Evolutionary conservation across 208 protist genomes (phyloP).

Genomic region (Naegleria lovaniensis): DNA sequence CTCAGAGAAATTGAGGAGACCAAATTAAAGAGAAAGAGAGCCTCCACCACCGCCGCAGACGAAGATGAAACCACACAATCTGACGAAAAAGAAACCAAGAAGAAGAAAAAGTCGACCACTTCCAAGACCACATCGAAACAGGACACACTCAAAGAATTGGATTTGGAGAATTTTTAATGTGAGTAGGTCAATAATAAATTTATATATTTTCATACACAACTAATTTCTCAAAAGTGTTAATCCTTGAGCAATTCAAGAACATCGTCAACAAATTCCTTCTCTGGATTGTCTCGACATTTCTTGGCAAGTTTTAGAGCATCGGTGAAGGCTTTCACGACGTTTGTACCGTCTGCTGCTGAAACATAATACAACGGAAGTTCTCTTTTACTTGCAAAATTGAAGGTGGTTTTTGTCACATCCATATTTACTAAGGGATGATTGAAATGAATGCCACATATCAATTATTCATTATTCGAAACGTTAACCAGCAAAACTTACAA

Average conservation of each 20-base stretch:
- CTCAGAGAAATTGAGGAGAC: not conserved
- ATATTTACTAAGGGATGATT: constrained; percentile 48
- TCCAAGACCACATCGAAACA: not conserved
- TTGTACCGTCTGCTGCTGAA: constrained; percentile 83
- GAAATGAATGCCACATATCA: not conserved
- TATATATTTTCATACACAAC: too few species aligned
- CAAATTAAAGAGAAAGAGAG: not conserved
- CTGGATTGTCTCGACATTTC: constrained; percentile 73
- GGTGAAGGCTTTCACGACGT: constrained; percentile 83
- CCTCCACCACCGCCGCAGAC: not conserved
- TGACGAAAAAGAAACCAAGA: not conserved
- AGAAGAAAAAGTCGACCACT: not conserved
- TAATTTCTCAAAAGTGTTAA: not conserved
- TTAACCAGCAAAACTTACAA: constrained; percentile 24
- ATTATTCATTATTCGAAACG: not conserved
- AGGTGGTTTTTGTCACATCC: constrained; percentile 68
- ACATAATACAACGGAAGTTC: constrained; percentile 81
- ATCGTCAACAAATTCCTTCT: constrained; percentile 71
- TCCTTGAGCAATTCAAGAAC: constrained; percentile 65
- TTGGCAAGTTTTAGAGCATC: constrained; percentile 62
- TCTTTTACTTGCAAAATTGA: constrained; percentile 83
- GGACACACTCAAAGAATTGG: constrained; percentile 2
- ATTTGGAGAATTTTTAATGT: constrained; percentile 16
- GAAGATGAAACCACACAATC: not conserved
- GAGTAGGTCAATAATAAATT: not conserved